Evolutionary conservation across 164 flowering plant species (phyloP).

Genomic region (Stephania yunnanensis): DNA sequence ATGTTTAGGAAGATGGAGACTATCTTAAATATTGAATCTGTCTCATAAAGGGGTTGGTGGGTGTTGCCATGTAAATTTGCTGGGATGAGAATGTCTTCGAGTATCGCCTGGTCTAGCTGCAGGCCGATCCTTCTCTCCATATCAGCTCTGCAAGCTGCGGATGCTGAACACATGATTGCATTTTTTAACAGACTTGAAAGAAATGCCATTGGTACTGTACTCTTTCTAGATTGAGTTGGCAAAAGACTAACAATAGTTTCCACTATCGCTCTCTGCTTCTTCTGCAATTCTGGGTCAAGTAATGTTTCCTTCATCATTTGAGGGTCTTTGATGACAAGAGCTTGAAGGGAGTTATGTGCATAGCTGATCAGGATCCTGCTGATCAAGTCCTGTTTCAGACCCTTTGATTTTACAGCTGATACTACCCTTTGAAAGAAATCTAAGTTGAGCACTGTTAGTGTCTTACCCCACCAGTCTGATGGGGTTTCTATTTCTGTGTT

Average conservation of each 20-base stretch:
- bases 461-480: constrained; percentile 90
- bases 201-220: constrained; percentile 84
- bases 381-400: constrained; percentile 75
- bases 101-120: constrained; percentile 92
- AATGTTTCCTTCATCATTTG: constrained; percentile 42
- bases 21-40: constrained; percentile 70
- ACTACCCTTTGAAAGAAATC: constrained; percentile 88
- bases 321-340: constrained; percentile 48
- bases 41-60: constrained; percentile 60
- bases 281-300: constrained; percentile 57
- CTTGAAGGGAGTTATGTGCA: constrained; percentile 75
- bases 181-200: constrained; percentile 79
- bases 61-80: constrained; percentile 45
- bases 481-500: constrained; percentile 56
- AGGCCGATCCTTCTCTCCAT: constrained; percentile 81
- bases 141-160: constrained; percentile 72
- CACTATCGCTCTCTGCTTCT: constrained; percentile 67
- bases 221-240: constrained; percentile 83
- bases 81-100: constrained; percentile 91
- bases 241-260: constrained; percentile 68
- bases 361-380: constrained; percentile 78
- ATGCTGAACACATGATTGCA: constrained; percentile 58
- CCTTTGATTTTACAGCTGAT: constrained; percentile 75
- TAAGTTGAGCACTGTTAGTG: constrained; percentile 55
- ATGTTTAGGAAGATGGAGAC: constrained; percentile 78